Percentiles rank a stretch among this genome's conserved stretches.
These are phyloP conservation scores for Botrytis squamosa DNA, from an alignment of 2,329 filamentous ascomycete species.

Conservation along the genomic window DNA sequence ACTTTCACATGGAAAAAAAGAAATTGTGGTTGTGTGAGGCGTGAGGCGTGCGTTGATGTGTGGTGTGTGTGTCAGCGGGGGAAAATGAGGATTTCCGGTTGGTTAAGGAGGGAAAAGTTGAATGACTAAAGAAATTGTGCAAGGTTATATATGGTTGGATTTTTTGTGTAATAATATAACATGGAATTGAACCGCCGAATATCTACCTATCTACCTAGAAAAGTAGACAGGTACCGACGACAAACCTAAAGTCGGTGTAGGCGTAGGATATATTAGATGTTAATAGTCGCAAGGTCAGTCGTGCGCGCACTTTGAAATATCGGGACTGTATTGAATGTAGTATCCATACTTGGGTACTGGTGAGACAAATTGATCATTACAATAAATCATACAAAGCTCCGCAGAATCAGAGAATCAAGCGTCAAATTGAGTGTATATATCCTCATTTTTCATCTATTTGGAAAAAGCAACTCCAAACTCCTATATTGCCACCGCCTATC, in stretches of 20 bases:
- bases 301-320: background rate
- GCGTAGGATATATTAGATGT: background rate
- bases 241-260: background rate
- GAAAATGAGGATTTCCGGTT: background rate
- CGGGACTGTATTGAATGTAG: background rate
- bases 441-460: background rate
- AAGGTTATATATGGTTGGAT: background rate
- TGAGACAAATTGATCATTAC: background rate
- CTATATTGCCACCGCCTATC: background rate
- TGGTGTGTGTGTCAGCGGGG: background rate
- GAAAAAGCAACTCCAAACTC: background rate
- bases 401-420: background rate
- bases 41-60: background rate
- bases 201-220: background rate
- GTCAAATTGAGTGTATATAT: too few relatives aligned
- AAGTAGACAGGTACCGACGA: background rate
- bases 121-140: background rate
- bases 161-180: background rate
- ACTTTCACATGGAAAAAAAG: slow-evolving; percentile 8
- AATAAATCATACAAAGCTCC: background rate
- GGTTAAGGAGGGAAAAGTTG: background rate
- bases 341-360: background rate
- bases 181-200: background rate
- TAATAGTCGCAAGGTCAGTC: background rate
- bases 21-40: background rate